These are phyloP conservation scores for Geotrichum australiense DNA, from an alignment of 1,139 yeast species.

Conservation along the genomic window DNA sequence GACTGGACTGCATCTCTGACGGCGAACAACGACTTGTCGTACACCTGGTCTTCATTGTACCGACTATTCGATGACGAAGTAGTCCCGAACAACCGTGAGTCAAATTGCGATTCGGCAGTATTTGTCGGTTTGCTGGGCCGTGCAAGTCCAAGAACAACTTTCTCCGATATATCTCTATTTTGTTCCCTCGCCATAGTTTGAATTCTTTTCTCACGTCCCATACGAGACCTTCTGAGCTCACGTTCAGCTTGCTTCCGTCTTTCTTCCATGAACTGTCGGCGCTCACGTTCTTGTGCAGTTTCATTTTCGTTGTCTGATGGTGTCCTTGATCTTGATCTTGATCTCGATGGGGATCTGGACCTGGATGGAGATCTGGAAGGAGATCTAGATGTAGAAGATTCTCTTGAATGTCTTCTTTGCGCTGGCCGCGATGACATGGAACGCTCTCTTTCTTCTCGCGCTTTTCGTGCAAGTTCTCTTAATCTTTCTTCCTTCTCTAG, in stretches of 20 bases:
- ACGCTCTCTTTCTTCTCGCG: slow-evolving; percentile 38
- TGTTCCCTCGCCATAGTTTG: slow-evolving; percentile 40
- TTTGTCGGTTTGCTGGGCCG: slow-evolving; percentile 27
- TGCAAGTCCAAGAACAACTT: slow-evolving; percentile 48
- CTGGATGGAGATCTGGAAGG: slow-evolving; percentile 10
- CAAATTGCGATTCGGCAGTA: slow-evolving; percentile 41
- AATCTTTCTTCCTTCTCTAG: slow-evolving; percentile 55
- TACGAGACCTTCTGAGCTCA: slow-evolving; percentile 40
- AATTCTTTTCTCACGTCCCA: slow-evolving; percentile 43
- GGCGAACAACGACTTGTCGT: slow-evolving; percentile 50
- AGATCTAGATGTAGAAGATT: slow-evolving; percentile 2
- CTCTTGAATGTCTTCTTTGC: slow-evolving; percentile 6
- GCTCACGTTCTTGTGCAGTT: slow-evolving; percentile 29
- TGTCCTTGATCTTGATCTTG: slow-evolving; percentile 12
- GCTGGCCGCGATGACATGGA: slow-evolving; percentile 2
- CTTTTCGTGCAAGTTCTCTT: slow-evolving; percentile 51
- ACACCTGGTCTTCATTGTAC: slow-evolving; percentile 44
- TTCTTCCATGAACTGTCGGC: slow-evolving; percentile 40
- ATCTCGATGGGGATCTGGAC: slow-evolving; percentile 1
- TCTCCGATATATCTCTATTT: slow-evolving; percentile 49
- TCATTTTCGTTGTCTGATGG: slow-evolving; percentile 12
- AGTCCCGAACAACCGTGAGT: slow-evolving; percentile 47
- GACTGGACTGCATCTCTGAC: slow-evolving; percentile 46
- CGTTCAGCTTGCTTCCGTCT: slow-evolving; percentile 43
- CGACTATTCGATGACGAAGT: slow-evolving; percentile 35